Percentiles rank a stretch among this genome's conserved stretches.
Evolutionary conservation across 2,329 filamentous ascomycete species (phyloP).

Genomic region (Botrytis pseudocinerea): DNA sequence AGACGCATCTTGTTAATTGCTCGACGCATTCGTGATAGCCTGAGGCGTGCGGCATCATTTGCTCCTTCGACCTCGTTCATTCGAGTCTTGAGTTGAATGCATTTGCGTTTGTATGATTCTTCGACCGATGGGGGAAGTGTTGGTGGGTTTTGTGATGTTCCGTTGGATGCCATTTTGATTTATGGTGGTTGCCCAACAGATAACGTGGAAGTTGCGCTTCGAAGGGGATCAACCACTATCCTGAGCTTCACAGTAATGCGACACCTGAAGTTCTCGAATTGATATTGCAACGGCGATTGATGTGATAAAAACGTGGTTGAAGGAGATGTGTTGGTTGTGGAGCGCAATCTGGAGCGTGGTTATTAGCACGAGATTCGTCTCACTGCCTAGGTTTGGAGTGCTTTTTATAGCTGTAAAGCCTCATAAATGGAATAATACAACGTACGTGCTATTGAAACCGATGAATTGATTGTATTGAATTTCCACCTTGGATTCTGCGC

Average conservation of each 20-base stretch:
- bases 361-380: constrained; percentile 17
- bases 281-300: neutral
- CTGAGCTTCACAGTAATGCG: constrained; percentile 6
- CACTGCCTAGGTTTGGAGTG: neutral
- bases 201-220: neutral
- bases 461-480: neutral
- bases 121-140: constrained; percentile 85
- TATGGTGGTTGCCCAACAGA: neutral
- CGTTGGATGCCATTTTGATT: constrained; percentile 23
- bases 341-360: neutral
- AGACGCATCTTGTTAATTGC: constrained; percentile 90
- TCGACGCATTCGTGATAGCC: constrained; percentile 76
- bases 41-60: constrained; percentile 79
- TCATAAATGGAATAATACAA: constrained; percentile 8
- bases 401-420: constrained; percentile 12
- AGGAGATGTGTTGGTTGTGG: neutral
- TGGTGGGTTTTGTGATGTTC: constrained; percentile 49
- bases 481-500: constrained; percentile 2
- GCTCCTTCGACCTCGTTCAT: constrained; percentile 89
- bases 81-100: constrained; percentile 88
- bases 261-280: neutral
- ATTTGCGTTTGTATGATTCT: constrained; percentile 94
- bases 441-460: neutral
- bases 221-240: neutral
- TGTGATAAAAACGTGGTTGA: neutral